These are phyloP conservation scores for Gymnopus androsaceus DNA, from an alignment of 1,284 basidiomycete species.

Conservation along the genomic window DNA sequence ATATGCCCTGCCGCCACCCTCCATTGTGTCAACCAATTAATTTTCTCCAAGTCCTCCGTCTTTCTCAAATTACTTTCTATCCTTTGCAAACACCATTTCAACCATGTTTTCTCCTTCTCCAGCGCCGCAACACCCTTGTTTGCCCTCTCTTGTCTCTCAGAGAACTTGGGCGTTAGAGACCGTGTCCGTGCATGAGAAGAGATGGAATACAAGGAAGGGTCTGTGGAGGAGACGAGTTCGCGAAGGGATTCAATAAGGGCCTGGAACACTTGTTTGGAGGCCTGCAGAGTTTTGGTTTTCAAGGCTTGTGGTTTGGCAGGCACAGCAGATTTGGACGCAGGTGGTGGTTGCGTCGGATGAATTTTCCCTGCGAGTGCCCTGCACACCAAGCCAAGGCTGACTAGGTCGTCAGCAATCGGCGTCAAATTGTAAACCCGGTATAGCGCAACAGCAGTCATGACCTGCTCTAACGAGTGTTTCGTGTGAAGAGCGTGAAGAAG, in stretches of 20 bases:
- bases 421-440: slow-evolving; percentile 55
- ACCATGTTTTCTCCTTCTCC: slow-evolving; percentile 37
- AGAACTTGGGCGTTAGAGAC: slow-evolving; percentile 41
- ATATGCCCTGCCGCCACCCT: slow-evolving; percentile 28
- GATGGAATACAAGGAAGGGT: slow-evolving; percentile 39
- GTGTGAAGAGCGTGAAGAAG: slow-evolving; percentile 54
- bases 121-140: slow-evolving; percentile 21
- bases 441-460: slow-evolving; percentile 51
- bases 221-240: slow-evolving; percentile 25
- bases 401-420: slow-evolving; percentile 53
- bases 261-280: slow-evolving; percentile 6
- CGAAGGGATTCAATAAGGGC: slow-evolving; percentile 4
- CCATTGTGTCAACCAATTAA: slow-evolving; percentile 31
- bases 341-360: background rate
- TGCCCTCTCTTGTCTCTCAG: slow-evolving; percentile 23
- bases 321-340: slow-evolving; percentile 16
- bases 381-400: slow-evolving; percentile 57
- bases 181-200: slow-evolving; percentile 23
- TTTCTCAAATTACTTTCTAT: slow-evolving; percentile 35
- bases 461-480: slow-evolving; percentile 46
- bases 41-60: slow-evolving; percentile 22
- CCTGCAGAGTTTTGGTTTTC: background rate
- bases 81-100: slow-evolving; percentile 40
- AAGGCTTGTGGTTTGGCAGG: slow-evolving; percentile 16
- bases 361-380: slow-evolving; percentile 50